A percentile compares a stretch with the other conserved stretches of the same genome.
phyloP scores from a whole-genome alignment of 257 asterid species.

The Pogostemon cablin region DNA sequence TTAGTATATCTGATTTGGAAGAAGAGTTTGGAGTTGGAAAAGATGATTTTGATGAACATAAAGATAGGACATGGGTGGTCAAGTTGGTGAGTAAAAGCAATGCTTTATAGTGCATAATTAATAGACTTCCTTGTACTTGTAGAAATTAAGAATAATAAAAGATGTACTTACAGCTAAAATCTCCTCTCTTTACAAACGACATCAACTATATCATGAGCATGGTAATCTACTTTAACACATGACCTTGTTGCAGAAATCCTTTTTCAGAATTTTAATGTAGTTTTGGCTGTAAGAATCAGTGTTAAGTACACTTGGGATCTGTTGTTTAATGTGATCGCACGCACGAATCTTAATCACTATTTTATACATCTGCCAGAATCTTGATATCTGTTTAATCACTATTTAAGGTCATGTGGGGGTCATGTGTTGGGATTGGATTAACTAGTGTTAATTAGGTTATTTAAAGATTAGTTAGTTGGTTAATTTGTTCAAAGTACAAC shows the following conservation, averaged over 20 bases:
- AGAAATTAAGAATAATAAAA: conserved; percentile 16
- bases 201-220: conserved; percentile 20
- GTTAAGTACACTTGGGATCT: conserved; percentile 61
- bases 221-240: conserved; percentile 31
- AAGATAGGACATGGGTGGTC: too few species aligned
- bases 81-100: conserved; percentile 22
- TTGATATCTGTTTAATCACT: too few species aligned
- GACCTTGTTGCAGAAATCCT: conserved; percentile 3
- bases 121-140: conserved; percentile 8
- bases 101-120: conserved; percentile 4
- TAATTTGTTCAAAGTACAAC: too few species aligned
- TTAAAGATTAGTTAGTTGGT: too few species aligned
- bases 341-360: conserved; percentile 29
- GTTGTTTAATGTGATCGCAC: conserved; percentile 33
- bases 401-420: too few species aligned
- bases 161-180: conserved; percentile 28
- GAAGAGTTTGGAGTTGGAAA: conserved; percentile 50
- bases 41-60: conserved; percentile 23
- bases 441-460: too few species aligned
- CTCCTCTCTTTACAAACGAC: background rate
- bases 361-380: too few species aligned
- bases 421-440: too few species aligned
- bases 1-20: conserved; percentile 6
- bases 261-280: too few species aligned
- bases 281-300: background rate